Percentiles rank a stretch among this genome's conserved stretches.
phyloP scores from a whole-genome alignment of 371 early-diverging fungal species.

The Mucor ambiguus region DNA sequence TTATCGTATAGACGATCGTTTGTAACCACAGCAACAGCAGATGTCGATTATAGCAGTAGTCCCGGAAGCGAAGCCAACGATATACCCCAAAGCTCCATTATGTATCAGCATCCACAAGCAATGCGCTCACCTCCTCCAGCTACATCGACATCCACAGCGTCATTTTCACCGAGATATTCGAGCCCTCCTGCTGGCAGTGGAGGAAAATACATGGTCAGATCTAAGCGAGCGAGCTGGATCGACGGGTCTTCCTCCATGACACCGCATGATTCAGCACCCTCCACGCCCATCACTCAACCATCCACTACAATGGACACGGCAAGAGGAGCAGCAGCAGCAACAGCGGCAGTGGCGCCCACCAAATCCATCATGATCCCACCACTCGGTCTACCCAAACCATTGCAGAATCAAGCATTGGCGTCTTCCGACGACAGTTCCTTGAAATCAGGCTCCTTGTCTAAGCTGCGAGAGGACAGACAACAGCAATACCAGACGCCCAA shows the following conservation, averaged over 20 bases:
- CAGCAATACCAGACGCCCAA: conserved; percentile 16
- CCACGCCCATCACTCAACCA: conserved; percentile 17
- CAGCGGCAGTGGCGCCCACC: not conserved
- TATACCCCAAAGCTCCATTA: conserved; percentile 9
- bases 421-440: conserved; percentile 17
- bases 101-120: conserved; percentile 2
- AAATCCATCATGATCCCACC: conserved; percentile 17
- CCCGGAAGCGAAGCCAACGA: conserved; percentile 28
- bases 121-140: conserved; percentile 16
- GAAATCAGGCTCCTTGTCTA: conserved; percentile 39
- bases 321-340: not conserved
- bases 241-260: conserved; percentile 36
- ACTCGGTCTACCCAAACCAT: conserved; percentile 8
- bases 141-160: conserved; percentile 4
- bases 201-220: conserved; percentile 39
- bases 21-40: conserved; percentile 7
- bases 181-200: conserved; percentile 44
- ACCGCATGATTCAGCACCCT: conserved; percentile 22
- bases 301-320: not conserved
- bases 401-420: not conserved
- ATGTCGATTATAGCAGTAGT: conserved; percentile 27
- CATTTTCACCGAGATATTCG: conserved; percentile 31
- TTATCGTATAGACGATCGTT: conserved; percentile 20
- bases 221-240: conserved; percentile 45
- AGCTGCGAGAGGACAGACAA: conserved; percentile 31